Conservation (phyloP, 2,329 filamentous ascomycete species). For the Phaeosphaeria sp. region DNA sequence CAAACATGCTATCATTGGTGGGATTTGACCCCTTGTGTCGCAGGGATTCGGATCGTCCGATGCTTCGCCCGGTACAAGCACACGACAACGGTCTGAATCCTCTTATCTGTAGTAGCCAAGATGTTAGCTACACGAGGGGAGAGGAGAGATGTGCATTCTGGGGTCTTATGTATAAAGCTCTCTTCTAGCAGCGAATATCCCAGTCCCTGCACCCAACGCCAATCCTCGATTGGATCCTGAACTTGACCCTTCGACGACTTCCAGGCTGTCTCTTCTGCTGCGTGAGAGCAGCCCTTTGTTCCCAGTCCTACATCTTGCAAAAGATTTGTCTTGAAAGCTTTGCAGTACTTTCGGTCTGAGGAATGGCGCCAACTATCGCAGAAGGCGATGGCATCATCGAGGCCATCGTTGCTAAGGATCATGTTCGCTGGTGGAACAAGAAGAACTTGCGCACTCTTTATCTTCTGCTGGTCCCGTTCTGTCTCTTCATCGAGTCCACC, state of each 20-base stretch:
- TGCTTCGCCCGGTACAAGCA: background rate
- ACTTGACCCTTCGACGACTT: too few species aligned
- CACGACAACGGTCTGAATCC: background rate
- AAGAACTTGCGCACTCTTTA: conserved; percentile 65
- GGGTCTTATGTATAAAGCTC: too few species aligned
- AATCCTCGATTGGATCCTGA: too few species aligned
- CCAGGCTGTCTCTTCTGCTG: too few species aligned
- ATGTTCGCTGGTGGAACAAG: conserved; percentile 63
- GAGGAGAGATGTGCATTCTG: too few species aligned
- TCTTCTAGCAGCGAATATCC: too few species aligned
- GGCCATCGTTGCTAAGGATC: conserved; percentile 44
- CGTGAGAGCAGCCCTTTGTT: too few species aligned
- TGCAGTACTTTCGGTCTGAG: background rate
- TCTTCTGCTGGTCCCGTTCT: conserved; percentile 65
- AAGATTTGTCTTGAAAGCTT: too few species aligned
- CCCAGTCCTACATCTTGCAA: too few species aligned
- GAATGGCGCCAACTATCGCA: conserved; percentile 33
- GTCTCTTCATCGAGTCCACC: conserved; percentile 69
- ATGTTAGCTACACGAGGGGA: background rate
- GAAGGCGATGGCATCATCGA: conserved; percentile 41
- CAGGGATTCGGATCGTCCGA: background rate
- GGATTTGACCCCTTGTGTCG: background rate
- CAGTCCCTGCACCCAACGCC: too few species aligned
- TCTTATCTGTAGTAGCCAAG: background rate
- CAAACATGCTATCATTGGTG: background rate